Base-by-base conservation (phyloP, 2,329 filamentous ascomycete species). In the Diaporthe velutina region DNA sequence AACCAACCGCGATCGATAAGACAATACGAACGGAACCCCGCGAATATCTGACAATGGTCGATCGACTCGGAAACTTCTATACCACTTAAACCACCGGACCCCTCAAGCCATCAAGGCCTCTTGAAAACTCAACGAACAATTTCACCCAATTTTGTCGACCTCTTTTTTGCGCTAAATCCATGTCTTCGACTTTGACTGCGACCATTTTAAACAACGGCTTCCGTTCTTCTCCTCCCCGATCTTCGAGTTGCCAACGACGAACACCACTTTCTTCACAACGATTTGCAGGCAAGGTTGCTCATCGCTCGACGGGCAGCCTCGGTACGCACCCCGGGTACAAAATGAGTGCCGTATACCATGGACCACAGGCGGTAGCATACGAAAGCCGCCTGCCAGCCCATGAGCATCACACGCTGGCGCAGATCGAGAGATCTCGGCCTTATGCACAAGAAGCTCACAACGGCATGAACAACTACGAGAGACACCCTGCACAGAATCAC, bases 321-420 rank as follows among this genome's bases (percentile, higher is more conserved):
- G 61, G 50, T 19, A 15, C 55, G 19, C 73, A 70, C 28, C 48
- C 48, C n/a, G 57, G 60, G 30, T 33, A 72, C 73, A 54, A 71
- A 28, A 76, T 76, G 75, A 76, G 75, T 57, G 73, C 75, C 40
- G 57, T 74, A 10, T 76, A 76, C 61, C 73, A 74, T 70, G 73
- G 73, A 42, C 75, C 73, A 25, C 75, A 74, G 75, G 38, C 75
- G 22, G 73, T 74, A 52, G 70, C 73, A 22, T 74, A 76, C n/a
- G 73, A 76, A 50, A 60, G 73, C 52, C 60, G 73, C 13, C 28
- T 54, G 35, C 58, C 64, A 52, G 50, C 50, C 25, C 73, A 73
- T 10, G 75, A 76, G 33, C 50, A 74, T 30, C 75, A 70, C 45
- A 48, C 50, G 30, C 54, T 72, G 30, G 75, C 70, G 42, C 73